Base-by-base conservation (phyloP, 2,329 filamentous ascomycete species). In the Clonostachys byssicola region DNA sequence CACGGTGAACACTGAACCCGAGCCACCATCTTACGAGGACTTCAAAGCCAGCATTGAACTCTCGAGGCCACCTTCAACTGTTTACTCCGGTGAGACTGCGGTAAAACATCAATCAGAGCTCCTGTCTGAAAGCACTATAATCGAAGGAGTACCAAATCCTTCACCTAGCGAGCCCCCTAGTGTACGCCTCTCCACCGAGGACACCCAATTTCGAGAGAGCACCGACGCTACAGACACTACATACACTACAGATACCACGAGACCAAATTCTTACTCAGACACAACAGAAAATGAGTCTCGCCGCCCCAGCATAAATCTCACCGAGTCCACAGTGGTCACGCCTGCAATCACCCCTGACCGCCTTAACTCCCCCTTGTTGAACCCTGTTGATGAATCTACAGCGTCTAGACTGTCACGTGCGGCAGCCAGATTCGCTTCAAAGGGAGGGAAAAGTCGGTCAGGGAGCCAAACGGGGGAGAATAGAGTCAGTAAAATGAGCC, bases 11-110 rank as follows among this genome's bases (percentile, higher is more conserved):
- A 73, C 68, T 2, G 70, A 73, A 34, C 64, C 65, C 3, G 73
- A 74, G 34, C 82, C 81, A 4, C 82, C 82, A 2, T 80, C 81
- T 2, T 86, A 86, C 54, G 70, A 75, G 43, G 75, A 80, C 46
- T 73, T 73, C 9, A 72, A 72, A 12, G 58, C 67, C 13, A 74
- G 71, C 45, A 51, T 73, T 20, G 66, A 70, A 40, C 47, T 18
- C 36, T 39, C 36, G 17, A n/a, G 36, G 36, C 20, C 23, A 14
- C 18, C 43, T 35, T 20, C 34, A n/a, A 43, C 33, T n/a, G 38
- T n/a, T 30, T 17, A 17, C 16, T 20, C n/a, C 33, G 30, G 16
- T 20, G 20, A 34, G 36, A 34, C 41, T 18, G 23, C 23, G 23
- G 23, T 30, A 30, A 30, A 30, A 30, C 3, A 3, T 30, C 42